phyloP scores from a whole-genome alignment of 192 early-diverging fungal species.

The Podila verticillata region DNA sequence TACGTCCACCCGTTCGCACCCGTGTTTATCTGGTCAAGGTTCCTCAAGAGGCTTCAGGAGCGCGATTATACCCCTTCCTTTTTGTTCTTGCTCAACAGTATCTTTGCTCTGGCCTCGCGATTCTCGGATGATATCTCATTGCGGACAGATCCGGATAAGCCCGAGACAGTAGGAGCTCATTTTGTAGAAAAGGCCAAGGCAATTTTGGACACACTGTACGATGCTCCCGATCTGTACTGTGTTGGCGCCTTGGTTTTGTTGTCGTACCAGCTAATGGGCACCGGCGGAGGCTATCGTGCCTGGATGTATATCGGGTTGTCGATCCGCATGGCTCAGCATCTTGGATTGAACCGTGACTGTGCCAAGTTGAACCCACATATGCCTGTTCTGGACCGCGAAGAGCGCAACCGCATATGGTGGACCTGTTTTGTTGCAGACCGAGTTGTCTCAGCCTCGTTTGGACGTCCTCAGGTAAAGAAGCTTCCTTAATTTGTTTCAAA shows the following conservation, averaged over 20 bases:
- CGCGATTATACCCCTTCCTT: constrained; percentile 53
- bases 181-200: constrained; percentile 68
- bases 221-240: constrained; percentile 36
- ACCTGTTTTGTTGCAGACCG: constrained; percentile 82
- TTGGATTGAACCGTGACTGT: constrained; percentile 76
- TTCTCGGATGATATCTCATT: constrained; percentile 56
- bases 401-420: constrained; percentile 81
- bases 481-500: not conserved
- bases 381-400: constrained; percentile 55
- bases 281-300: constrained; percentile 60
- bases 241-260: constrained; percentile 36
- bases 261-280: constrained; percentile 47
- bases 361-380: constrained; percentile 58
- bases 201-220: constrained; percentile 36
- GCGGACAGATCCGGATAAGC: constrained; percentile 48
- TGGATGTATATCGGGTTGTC: constrained; percentile 61
- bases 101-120: constrained; percentile 63
- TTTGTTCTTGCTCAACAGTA: constrained; percentile 61
- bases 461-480: constrained; percentile 44
- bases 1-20: constrained; percentile 77
- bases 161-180: constrained; percentile 60
- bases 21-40: constrained; percentile 67
- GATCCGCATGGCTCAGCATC: constrained; percentile 75
- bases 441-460: constrained; percentile 51
- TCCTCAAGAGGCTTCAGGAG: constrained; percentile 48